phyloP scores from a whole-genome alignment of 2,329 filamentous ascomycete species.

The Emergomyces orientalis region DNA sequence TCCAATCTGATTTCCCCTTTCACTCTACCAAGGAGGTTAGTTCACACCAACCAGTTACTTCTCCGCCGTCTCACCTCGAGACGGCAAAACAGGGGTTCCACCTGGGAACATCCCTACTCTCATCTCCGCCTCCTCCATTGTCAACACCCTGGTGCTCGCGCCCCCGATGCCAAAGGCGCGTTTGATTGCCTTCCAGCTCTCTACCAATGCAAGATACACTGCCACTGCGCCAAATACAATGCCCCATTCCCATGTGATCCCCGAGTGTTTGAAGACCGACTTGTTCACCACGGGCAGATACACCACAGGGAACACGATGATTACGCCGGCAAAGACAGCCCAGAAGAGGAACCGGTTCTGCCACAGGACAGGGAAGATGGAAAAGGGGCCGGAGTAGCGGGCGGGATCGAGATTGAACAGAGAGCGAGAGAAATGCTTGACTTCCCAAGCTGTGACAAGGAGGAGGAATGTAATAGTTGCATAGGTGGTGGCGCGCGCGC shows the following conservation, averaged over 20 bases:
- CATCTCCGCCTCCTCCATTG: conserved; percentile 27
- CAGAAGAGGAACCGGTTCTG: conserved; percentile 62
- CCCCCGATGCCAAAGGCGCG: conserved; percentile 33
- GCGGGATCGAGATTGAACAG: conserved; percentile 56
- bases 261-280: conserved; percentile 55
- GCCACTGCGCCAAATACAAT: conserved; percentile 52
- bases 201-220: conserved; percentile 54
- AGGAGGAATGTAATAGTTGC: conserved; percentile 66
- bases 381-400: conserved; percentile 51
- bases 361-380: conserved; percentile 58
- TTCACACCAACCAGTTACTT: conserved; percentile 4
- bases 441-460: conserved; percentile 69
- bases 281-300: conserved; percentile 60
- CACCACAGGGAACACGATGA: conserved; percentile 49
- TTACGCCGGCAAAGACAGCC: conserved; percentile 48
- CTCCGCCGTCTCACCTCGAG: conserved; percentile 14
- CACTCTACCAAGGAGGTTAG: conserved; percentile 16
- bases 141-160: conserved; percentile 25
- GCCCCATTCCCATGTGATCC: conserved; percentile 60
- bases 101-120: conserved; percentile 22
- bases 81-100: conserved; percentile 5
- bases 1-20: not conserved
- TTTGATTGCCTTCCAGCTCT: conserved; percentile 59
- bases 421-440: conserved; percentile 62
- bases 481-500: conserved; percentile 64